These are phyloP conservation scores for Gonium pectorale DNA, from an alignment of 139 green algal species.

Conservation along the genomic window DNA sequence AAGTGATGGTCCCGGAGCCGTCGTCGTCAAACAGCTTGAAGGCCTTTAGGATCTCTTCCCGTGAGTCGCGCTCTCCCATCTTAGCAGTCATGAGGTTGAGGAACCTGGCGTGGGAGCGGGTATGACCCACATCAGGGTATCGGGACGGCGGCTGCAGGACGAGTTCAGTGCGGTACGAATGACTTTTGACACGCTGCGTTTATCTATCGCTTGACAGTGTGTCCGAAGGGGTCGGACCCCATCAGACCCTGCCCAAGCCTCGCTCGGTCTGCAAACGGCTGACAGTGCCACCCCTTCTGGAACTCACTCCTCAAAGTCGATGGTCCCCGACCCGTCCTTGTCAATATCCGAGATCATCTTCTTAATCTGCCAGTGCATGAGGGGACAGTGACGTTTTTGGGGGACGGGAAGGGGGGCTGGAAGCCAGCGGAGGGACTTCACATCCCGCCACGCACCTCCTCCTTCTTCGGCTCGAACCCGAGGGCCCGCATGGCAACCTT, in stretches of 20 bases:
- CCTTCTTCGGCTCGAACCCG: slow-evolving; percentile 98
- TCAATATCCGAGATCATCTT: slow-evolving; percentile 99
- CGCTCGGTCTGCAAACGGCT: too few relatives aligned
- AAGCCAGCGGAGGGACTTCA: too few relatives aligned
- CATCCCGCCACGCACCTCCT: slow-evolving; percentile 86
- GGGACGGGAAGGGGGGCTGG: too few relatives aligned
- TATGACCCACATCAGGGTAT: neutral
- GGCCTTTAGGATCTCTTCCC: slow-evolving; percentile 97
- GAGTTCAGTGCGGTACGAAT: too few relatives aligned
- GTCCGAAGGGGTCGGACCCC: too few relatives aligned
- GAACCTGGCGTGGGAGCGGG: slow-evolving; percentile 51
- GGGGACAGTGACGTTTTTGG: too few relatives aligned
- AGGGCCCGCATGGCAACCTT: slow-evolving; percentile 92
- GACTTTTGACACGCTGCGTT: too few relatives aligned
- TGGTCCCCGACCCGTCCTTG: slow-evolving; percentile 84
- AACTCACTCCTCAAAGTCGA: slow-evolving; percentile 74
- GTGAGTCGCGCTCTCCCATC: slow-evolving; percentile 95
- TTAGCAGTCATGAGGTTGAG: slow-evolving; percentile 92
- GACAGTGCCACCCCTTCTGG: too few relatives aligned
- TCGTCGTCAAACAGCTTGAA: slow-evolving; percentile 98
- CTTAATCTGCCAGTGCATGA: slow-evolving; percentile 75
- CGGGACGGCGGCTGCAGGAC: too few relatives aligned
- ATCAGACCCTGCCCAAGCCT: too few relatives aligned
- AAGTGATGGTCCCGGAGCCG: slow-evolving; percentile 92
- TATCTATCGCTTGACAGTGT: too few relatives aligned